Evolutionary conservation across 805 yeast species (phyloP), one percentile per base, ranked within the genome.

Genomic region (Danielozyma ontarioensis): DNA sequence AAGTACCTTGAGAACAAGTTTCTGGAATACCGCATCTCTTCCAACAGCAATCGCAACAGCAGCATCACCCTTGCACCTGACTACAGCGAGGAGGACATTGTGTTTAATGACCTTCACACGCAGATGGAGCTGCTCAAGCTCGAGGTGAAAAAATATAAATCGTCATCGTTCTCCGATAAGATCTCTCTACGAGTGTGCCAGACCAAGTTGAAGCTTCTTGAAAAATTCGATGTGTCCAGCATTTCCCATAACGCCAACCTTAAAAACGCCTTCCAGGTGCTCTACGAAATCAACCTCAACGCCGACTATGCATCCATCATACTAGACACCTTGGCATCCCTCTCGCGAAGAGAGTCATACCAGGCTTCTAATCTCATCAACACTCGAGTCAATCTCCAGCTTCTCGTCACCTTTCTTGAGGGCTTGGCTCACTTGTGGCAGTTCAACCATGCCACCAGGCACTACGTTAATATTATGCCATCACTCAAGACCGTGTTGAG

Each of bases 1-100:
- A 41, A 37, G 31, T 46, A 43, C 25, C 35, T 53, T 25, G 48
- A 46, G 22, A 23, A 32, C 12, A 48, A 46, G 26, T 34, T 58
- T 16, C 29, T 35, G 4, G 48, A 48, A n/a, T 35, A 12, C 16
- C 29, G 23, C n/a, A 14, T 16, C 8, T n/a, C 17, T 22, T 15
- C 22, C 16, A 13, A 6, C 33, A 13, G 10, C 19, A 8, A 29
- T 13, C 17, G 17, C 31, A 10, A 25, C 22, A 11, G 12, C 18
- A n/a, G 13, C 6, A 18, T 13, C 27, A 27, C 24, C 11, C 14
- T 27, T 5, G 26, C 8, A 8, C 22, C 27, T 10, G 32, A 24
- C n/a, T 31, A 38, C 12, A 14, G 29, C 28, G 32, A 28, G 3
- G 35, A 28, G n/a, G 40, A 33, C 22, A 10, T 6, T 10, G 10